These are phyloP conservation scores for Fonsecaea pugnacius DNA, from an alignment of 2,329 filamentous ascomycete genomes.

Conservation along the genomic window DNA sequence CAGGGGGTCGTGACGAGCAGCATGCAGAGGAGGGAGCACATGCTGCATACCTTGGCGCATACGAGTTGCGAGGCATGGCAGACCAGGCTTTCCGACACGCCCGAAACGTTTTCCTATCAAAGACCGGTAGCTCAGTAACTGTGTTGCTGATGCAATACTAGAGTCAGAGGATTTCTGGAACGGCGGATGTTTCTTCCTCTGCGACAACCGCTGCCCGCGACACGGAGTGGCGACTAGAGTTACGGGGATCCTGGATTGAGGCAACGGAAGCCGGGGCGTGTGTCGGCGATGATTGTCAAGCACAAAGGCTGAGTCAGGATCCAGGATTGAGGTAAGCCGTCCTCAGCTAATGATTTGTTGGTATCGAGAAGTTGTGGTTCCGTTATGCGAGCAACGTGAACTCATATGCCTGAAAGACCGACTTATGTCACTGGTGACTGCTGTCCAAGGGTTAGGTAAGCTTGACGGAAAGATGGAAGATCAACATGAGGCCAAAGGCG, in stretches of 20 bases:
- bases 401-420: background rate
- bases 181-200: constrained; percentile 4
- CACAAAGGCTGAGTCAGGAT: constrained; percentile 1
- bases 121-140: background rate
- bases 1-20: background rate
- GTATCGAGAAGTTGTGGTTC: background rate
- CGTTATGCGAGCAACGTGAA: background rate
- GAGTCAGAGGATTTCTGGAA: background rate
- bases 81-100: background rate
- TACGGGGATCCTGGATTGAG: background rate
- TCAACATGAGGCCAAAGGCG: background rate
- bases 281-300: background rate
- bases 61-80: background rate
- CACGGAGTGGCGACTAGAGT: background rate
- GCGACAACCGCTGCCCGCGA: background rate
- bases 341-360: constrained; percentile 7
- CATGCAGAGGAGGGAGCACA: background rate
- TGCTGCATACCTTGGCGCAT: background rate
- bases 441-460: background rate
- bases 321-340: background rate
- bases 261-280: background rate
- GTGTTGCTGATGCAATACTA: background rate
- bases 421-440: background rate
- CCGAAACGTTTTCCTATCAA: background rate
- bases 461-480: background rate